Percentiles rank a stretch among this genome's conserved stretches.
These are phyloP conservation scores for Aspergillus fructus DNA, from an alignment of 2,329 filamentous ascomycete genomes.

Conservation along the genomic window DNA sequence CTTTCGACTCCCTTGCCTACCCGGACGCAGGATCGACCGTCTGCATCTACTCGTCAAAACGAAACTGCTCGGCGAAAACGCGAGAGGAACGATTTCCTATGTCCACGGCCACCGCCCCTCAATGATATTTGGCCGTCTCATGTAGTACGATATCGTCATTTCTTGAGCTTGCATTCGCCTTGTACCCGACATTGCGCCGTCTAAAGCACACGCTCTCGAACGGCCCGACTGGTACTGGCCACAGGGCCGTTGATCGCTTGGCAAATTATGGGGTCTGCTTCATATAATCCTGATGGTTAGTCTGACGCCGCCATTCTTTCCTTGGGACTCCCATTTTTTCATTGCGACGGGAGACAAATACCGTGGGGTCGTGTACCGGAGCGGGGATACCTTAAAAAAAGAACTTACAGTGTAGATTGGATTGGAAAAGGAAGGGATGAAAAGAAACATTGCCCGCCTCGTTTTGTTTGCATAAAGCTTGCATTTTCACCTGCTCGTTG, in stretches of 20 bases:
- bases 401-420: background rate
- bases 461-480: background rate
- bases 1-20: background rate
- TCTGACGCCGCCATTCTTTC: slow-evolving; percentile 20
- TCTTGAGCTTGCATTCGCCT: slow-evolving; percentile 5
- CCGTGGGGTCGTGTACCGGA: background rate
- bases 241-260: slow-evolving; percentile 19
- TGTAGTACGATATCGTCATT: slow-evolving; percentile 19
- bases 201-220: slow-evolving; percentile 18
- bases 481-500: slow-evolving; percentile 9
- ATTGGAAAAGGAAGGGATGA: background rate
- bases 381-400: background rate
- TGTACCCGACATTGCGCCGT: slow-evolving; percentile 15
- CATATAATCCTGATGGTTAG: slow-evolving; percentile 41
- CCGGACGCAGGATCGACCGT: slow-evolving; percentile 7
- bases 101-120: slow-evolving; percentile 1
- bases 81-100: slow-evolving; percentile 1
- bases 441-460: background rate
- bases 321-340: background rate
- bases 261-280: slow-evolving; percentile 35
- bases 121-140: slow-evolving; percentile 16
- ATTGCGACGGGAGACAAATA: background rate
- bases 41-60: slow-evolving; percentile 11
- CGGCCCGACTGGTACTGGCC: slow-evolving; percentile 24
- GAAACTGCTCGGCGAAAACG: slow-evolving; percentile 3